Evolutionary conservation across 2,329 filamentous ascomycete genomes (phyloP), one percentile per base, ranked within the genome.

Genomic region (Calonectria naviculata): DNA sequence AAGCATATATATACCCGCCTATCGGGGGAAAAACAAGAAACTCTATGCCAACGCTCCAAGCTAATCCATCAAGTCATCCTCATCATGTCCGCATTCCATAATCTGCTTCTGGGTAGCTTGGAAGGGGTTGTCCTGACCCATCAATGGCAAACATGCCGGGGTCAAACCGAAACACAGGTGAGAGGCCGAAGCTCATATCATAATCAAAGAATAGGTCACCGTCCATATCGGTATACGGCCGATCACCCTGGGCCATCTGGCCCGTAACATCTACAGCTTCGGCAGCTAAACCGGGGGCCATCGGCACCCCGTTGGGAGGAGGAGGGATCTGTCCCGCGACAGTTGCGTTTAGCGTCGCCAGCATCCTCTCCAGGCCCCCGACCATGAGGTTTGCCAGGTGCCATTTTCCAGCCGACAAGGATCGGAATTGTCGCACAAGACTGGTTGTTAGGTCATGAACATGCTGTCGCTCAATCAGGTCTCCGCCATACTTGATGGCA

Each of bases 331-430:
- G 74, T 4, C 75, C 74, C 17, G 72, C 64, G 1, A 65, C 65
- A 2, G 49, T 64, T 9, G 74, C 44, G 10, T 65, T 72, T 31
- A 67, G 63, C 5, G 76, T 76, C 31, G 69, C 73, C 8, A 76
- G 77, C 78, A 87, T 83, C 54, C 83, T 85, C 65, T 87, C 85
- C 2, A 88, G 71, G 0, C 86, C 86, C 0, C 84, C 82, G 2
- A 84, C 85, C 85, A 88, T 87, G n/a, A 87, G 79, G 54, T 87
- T 83, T 3, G 85, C 83, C 3, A 88, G 79, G 71, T 88, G 86
- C 82, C 83, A 87, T 52, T 84, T 85, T 0, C 86, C 84, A 0
- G 84, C 84, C 1, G 82, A 78, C 0, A 84, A 79, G 0, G 83
- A 83, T 0, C 84, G 79, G 31, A 87, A 86, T 19, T 85, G 81